Evolutionary conservation across 495 filamentous ascomycete genomes (phyloP).

Genomic region (Penicillium atrosanguineum): DNA sequence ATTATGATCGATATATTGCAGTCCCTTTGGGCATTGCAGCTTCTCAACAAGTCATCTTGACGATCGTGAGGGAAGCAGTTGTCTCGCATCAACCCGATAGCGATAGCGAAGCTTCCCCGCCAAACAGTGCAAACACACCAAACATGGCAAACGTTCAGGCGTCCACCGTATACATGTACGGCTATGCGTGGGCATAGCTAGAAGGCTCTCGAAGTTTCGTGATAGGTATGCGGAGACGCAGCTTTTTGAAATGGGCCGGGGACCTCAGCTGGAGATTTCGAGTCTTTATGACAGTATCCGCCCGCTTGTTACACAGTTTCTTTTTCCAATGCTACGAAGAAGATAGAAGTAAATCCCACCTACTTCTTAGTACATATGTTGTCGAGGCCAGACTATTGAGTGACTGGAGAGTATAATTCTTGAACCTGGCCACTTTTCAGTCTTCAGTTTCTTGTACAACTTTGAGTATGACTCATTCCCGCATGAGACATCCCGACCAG

Average conservation of each 20-base stretch:
- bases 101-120: constrained; percentile 11
- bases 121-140: constrained; percentile 9
- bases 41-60: constrained; percentile 14
- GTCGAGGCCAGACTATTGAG: too few relatives aligned
- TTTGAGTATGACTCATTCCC: background rate
- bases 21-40: constrained; percentile 6
- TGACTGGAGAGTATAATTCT: too few relatives aligned
- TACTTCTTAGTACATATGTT: too few relatives aligned
- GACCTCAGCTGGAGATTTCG: too few relatives aligned
- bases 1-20: background rate
- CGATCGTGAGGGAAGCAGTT: background rate
- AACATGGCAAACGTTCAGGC: constrained; percentile 21
- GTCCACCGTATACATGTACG: background rate
- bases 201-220: background rate
- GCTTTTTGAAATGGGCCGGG: too few relatives aligned
- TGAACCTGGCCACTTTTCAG: too few relatives aligned
- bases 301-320: too few relatives aligned
- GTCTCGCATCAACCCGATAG: constrained; percentile 10
- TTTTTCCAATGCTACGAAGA: too few relatives aligned
- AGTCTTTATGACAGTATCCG: too few relatives aligned
- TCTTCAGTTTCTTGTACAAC: too few relatives aligned
- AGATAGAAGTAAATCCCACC: too few relatives aligned
- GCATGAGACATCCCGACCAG: background rate
- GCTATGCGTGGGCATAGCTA: background rate
- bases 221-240: too few relatives aligned